These are phyloP conservation scores for Phytopythium litorale DNA, from an alignment of 352 stramenopile species.

Conservation along the genomic window DNA sequence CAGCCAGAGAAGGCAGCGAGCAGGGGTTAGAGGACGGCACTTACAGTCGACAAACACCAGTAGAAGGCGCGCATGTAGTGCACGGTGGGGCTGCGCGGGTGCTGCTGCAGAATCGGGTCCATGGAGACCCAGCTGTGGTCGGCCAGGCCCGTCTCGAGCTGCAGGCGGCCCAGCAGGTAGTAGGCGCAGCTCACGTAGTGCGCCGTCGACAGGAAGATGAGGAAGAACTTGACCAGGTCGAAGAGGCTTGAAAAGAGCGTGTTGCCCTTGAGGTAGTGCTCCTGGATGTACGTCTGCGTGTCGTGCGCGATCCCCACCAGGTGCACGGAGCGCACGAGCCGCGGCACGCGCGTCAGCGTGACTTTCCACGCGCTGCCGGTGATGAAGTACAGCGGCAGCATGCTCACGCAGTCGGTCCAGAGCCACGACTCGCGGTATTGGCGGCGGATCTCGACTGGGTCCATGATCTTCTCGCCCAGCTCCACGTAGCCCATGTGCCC, in stretches of 20 bases:
- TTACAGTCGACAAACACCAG: constrained; percentile 67
- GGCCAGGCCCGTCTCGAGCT: constrained; percentile 27
- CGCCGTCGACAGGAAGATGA: constrained; percentile 53
- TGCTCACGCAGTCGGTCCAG: constrained; percentile 33
- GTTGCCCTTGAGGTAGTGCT: constrained; percentile 40
- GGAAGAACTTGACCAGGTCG: constrained; percentile 46
- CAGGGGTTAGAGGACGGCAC: constrained; percentile 5
- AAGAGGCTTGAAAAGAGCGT: constrained; percentile 41
- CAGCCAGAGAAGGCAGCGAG: not conserved
- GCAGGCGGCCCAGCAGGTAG: constrained; percentile 39
- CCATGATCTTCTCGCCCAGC: constrained; percentile 37
- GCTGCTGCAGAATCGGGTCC: constrained; percentile 47
- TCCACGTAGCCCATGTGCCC: constrained; percentile 33
- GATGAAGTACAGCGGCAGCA: constrained; percentile 37
- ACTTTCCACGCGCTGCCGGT: constrained; percentile 26
- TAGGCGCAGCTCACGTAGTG: constrained; percentile 51
- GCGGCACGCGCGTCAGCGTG: constrained; percentile 31
- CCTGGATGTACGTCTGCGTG: constrained; percentile 44
- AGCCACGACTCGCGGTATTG: constrained; percentile 25
- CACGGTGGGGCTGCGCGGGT: constrained; percentile 40
- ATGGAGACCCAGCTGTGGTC: constrained; percentile 52
- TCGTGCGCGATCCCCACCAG: constrained; percentile 33
- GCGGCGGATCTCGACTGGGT: constrained; percentile 27
- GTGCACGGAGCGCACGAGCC: constrained; percentile 42
- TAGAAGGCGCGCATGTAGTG: constrained; percentile 81